Percentiles rank a stretch among this genome's conserved stretches.
These are phyloP conservation scores for Colletotrichum incanum DNA, from an alignment of 2,329 filamentous ascomycete species.

Conservation along the genomic window DNA sequence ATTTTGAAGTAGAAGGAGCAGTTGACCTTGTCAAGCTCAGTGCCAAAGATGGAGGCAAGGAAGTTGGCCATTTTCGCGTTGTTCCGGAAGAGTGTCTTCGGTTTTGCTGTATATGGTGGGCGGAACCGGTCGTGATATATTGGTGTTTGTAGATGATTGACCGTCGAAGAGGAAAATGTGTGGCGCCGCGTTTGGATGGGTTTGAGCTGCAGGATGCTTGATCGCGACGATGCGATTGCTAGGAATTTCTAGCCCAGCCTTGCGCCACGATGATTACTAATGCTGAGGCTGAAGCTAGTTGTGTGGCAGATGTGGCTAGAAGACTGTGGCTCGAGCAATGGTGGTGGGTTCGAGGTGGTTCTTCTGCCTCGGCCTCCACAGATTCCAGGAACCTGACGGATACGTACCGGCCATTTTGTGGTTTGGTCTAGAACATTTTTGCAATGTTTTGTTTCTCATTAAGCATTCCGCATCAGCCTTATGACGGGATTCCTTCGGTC, in stretches of 20 bases:
- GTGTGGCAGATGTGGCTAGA: neutral
- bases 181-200: conserved; percentile 22
- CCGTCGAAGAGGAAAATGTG: neutral
- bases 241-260: conserved; percentile 41
- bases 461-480: conserved; percentile 32
- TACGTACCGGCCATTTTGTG: conserved; percentile 9
- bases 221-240: conserved; percentile 36
- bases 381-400: neutral
- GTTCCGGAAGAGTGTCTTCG: conserved; percentile 1
- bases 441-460: neutral
- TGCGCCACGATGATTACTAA: conserved; percentile 40
- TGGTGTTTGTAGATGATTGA: conserved; percentile 10
- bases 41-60: conserved; percentile 99
- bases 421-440: conserved; percentile 30
- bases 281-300: conserved; percentile 25
- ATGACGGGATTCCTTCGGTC: neutral
- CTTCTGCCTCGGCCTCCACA: neutral
- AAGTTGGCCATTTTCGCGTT: conserved; percentile 87
- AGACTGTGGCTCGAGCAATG: neutral
- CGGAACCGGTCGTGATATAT: neutral
- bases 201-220: conserved; percentile 7
- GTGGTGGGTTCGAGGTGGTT: conserved; percentile 8
- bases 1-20: conserved; percentile 99
- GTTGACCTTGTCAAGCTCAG: conserved; percentile 99
- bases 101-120: neutral